Percentiles rank a stretch among this genome's conserved stretches.
Evolutionary conservation across 75 land plant genomes (phyloP).

Genomic region (Pinus tabuliformis): DNA sequence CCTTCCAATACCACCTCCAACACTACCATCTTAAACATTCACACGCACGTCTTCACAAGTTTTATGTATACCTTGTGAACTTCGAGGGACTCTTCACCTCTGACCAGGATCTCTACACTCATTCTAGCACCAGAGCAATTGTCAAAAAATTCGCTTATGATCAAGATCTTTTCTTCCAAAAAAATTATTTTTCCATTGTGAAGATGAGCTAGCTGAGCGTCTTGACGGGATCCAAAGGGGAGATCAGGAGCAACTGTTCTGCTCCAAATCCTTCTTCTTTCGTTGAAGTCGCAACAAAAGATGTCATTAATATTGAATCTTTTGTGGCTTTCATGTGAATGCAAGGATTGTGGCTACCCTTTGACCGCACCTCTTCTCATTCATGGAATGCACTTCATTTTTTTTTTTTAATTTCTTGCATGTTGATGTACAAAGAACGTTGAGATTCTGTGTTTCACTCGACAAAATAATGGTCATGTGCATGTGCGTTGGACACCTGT

Average conservation of each 20-base stretch:
- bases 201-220: not conserved
- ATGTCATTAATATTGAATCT: no score
- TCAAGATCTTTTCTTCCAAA: not conserved
- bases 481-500: no score
- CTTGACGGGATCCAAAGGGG: not conserved
- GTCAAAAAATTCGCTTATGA: constrained; percentile 39
- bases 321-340: no score
- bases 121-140: constrained; percentile 23
- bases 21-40: constrained; percentile 21
- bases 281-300: no score
- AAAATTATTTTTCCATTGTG: not conserved
- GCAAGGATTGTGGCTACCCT: no score
- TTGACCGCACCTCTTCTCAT: no score
- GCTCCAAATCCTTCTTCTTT: not conserved
- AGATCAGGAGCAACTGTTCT: not conserved
- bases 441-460: no score
- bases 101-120: constrained; percentile 51
- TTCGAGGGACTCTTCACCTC: constrained; percentile 57
- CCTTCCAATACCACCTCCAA: not conserved
- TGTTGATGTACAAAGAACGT: no score
- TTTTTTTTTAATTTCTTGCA: no score
- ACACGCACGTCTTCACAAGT: constrained; percentile 49
- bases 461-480: no score
- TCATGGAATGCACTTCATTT: no score
- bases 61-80: constrained; percentile 51